Evolutionary conservation across 179 eudicot species (phyloP).

Genomic region (Pouteria campechiana): DNA sequence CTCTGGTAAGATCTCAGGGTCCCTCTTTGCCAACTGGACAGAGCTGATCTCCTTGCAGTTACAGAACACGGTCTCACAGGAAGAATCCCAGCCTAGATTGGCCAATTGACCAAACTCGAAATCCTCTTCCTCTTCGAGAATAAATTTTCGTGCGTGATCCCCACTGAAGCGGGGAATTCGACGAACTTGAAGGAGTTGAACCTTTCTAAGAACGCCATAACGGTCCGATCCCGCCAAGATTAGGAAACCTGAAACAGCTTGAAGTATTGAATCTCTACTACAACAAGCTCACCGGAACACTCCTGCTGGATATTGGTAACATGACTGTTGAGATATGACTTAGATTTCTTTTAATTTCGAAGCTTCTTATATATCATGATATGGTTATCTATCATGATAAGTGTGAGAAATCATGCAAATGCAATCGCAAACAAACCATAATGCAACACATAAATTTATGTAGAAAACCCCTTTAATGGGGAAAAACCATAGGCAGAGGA

Average conservation of each 20-base stretch:
- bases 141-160: constrained; percentile 39
- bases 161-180: constrained; percentile 41
- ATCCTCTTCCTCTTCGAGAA: constrained; percentile 35
- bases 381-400: too few relatives aligned
- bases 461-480: too few relatives aligned
- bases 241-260: constrained; percentile 44
- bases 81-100: constrained; percentile 30
- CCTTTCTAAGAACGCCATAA: constrained; percentile 38
- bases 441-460: too few relatives aligned
- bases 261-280: constrained; percentile 21
- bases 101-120: constrained; percentile 27
- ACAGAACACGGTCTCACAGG: constrained; percentile 43
- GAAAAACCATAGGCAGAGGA: too few relatives aligned
- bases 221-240: constrained; percentile 43
- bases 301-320: constrained; percentile 45
- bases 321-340: too few relatives aligned
- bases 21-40: constrained; percentile 46
- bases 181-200: constrained; percentile 16
- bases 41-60: constrained; percentile 38
- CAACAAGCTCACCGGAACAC: constrained; percentile 50
- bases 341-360: too few relatives aligned
- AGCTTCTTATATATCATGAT: too few relatives aligned
- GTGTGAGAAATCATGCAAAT: too few relatives aligned
- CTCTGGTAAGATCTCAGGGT: constrained; percentile 42
- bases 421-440: too few relatives aligned